Evolutionary conservation across 352 stramenopile genomes (phyloP), one percentile per base, ranked within the genome.

Genomic region (Pythium scleroteichum): DNA sequence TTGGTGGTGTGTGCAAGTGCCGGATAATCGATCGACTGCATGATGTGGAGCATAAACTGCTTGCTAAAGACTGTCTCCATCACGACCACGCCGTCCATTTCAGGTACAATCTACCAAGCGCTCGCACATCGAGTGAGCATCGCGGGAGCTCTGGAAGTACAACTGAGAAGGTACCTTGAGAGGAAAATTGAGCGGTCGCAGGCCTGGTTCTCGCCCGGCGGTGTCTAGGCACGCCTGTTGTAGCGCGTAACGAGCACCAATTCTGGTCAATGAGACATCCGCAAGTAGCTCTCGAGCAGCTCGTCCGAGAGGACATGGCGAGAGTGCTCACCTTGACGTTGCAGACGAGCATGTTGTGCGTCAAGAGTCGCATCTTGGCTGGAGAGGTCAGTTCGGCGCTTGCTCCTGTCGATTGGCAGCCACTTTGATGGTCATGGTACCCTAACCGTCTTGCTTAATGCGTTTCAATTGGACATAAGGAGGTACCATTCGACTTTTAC

Each of bases 261-360:
- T n/a, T n/a, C n/a, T n/a, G n/a, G 27, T 41, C n/a, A 60, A 50
- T 10, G 13, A 46, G 41, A 69, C n/a, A 4, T 20, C 19, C 16
- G 46, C 7, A 50, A 47, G 48, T 53, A 53, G 46, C 23, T 23
- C 33, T 6, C 5, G n/a, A 6, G n/a, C 45, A 17, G 39, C 40
- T 5, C 10, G 5, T 35, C 10, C 29, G 10, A 35, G 29, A 5
- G 5, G 10, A 10, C 29, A 10, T 5, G 29, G 5, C 29, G 29
- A 10, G 29, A 12, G 10, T 9, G 35, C 41, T 32, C 54, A 89
- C 76, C 75, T 91, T 91, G 73, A 94, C 77, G 70, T 92, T 85
- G 71, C 85, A 94, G 45, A 92, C 65, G 62, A 94, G 79, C 85
- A 94, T 94, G 68, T 94, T 94, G 73, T 94, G 85, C 20, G 82